Conservation (phyloP, 148 eudicot genomes). For the Tetragonia tetragonoides region DNA sequence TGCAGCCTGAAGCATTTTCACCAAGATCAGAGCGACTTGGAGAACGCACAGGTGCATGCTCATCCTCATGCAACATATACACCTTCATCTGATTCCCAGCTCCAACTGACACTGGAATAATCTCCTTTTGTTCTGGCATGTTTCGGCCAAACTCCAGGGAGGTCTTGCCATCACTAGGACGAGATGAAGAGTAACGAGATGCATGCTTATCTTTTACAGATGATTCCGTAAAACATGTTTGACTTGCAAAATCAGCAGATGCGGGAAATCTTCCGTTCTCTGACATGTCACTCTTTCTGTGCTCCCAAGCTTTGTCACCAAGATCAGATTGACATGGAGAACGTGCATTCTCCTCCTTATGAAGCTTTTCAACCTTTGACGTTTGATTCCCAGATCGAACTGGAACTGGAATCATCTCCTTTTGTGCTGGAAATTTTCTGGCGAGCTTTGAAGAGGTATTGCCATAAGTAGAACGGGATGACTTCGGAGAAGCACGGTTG, state of each 20-base stretch:
- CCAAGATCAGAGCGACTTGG: conserved; percentile 11
- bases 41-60: conserved; percentile 30
- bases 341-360: conserved; percentile 22
- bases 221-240: conserved; percentile 17
- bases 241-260: conserved; percentile 21
- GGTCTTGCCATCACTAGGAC: conserved; percentile 23
- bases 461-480: conserved; percentile 22
- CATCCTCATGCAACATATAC: conserved; percentile 29
- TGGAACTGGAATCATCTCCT: conserved; percentile 25
- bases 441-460: conserved; percentile 25
- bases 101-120: conserved; percentile 18
- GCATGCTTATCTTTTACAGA: conserved; percentile 29
- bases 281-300: conserved; percentile 18
- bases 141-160: conserved; percentile 18
- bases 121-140: conserved; percentile 23
- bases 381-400: conserved; percentile 20
- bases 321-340: conserved; percentile 12
- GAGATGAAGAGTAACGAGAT: conserved; percentile 23
- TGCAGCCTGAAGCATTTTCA: conserved; percentile 24
- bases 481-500: conserved; percentile 20
- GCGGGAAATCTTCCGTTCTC: conserved; percentile 16
- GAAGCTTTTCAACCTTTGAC: conserved; percentile 26
- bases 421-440: conserved; percentile 15
- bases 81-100: conserved; percentile 24
- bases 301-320: conserved; percentile 15